phyloP scores from a whole-genome alignment of 768 basidiomycete genomes.

The Hydnomerulius pinastri region DNA sequence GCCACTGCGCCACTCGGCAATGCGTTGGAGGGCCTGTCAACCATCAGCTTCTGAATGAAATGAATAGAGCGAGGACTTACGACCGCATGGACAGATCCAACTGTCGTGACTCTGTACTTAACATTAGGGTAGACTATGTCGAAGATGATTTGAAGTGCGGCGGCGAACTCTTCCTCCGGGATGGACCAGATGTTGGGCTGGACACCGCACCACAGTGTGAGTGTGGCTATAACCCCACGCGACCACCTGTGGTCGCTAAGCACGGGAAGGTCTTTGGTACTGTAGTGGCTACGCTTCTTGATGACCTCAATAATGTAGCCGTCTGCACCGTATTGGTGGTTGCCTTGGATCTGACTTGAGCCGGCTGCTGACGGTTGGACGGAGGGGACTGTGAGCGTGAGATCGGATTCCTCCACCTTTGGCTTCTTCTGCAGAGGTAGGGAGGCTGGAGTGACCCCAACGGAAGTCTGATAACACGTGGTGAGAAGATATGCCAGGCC shows the following conservation, averaged over 20 bases:
- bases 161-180: background rate
- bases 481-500: too few species aligned
- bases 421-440: too few species aligned
- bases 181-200: conserved; percentile 11
- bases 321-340: background rate
- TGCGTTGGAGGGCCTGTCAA: conserved; percentile 1
- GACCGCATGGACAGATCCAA: conserved; percentile 3
- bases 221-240: background rate
- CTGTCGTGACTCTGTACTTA: background rate
- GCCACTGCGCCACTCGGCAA: conserved; percentile 8
- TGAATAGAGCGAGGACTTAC: conserved; percentile 5
- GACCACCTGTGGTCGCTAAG: background rate
- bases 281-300: conserved; percentile 6
- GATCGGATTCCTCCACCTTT: too few species aligned
- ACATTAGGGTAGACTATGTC: conserved; percentile 2
- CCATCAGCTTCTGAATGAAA: background rate
- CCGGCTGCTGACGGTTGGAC: background rate
- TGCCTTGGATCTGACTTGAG: background rate
- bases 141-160: conserved; percentile 1
- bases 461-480: too few species aligned
- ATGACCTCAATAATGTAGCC: background rate
- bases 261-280: conserved; percentile 1
- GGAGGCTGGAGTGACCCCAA: too few species aligned
- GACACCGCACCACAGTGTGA: conserved; percentile 6
- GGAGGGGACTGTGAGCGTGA: too few species aligned